Evolutionary conservation across 2,329 filamentous ascomycete species (phyloP).

Genomic region (Aspergillus sojae): DNA sequence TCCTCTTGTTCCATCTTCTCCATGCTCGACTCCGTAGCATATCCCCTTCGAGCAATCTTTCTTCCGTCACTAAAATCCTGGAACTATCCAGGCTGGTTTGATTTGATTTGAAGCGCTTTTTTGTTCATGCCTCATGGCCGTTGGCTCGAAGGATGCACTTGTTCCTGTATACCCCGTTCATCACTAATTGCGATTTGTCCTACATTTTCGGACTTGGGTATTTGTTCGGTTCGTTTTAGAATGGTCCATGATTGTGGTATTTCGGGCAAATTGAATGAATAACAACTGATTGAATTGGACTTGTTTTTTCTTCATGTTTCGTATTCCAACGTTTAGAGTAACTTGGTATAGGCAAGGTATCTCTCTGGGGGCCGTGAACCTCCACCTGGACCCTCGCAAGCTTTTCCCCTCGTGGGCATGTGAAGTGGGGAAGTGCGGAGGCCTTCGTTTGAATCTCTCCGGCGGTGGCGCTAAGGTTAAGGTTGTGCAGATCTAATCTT

Average conservation of each 20-base stretch:
- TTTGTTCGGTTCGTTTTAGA: conserved; percentile 16
- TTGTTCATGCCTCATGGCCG: conserved; percentile 13
- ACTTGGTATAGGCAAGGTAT: background rate
- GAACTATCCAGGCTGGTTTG: conserved; percentile 18
- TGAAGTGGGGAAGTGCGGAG: conserved; percentile 13
- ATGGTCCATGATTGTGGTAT: conserved; percentile 9
- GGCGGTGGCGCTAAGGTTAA: background rate
- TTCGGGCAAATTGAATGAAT: conserved; percentile 7
- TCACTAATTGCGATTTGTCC: conserved; percentile 19
- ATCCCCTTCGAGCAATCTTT: background rate
- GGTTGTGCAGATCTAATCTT: conserved; percentile 1
- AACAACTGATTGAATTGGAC: background rate
- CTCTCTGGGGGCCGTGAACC: no score
- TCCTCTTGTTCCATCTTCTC: background rate
- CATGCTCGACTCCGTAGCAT: background rate
- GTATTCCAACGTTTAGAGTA: background rate
- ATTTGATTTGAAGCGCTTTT: conserved; percentile 26
- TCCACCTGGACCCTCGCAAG: background rate
- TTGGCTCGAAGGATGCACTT: conserved; percentile 21
- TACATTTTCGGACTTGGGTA: conserved; percentile 14
- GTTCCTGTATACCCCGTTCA: conserved; percentile 27
- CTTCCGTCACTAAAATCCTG: conserved; percentile 18
- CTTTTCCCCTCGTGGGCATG: background rate
- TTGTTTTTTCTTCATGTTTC: background rate
- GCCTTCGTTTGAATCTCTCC: conserved; percentile 1